These are phyloP conservation scores for Chytriomyces hyalinus DNA, from an alignment of 192 early-diverging fungal genomes.

Conservation along the genomic window DNA sequence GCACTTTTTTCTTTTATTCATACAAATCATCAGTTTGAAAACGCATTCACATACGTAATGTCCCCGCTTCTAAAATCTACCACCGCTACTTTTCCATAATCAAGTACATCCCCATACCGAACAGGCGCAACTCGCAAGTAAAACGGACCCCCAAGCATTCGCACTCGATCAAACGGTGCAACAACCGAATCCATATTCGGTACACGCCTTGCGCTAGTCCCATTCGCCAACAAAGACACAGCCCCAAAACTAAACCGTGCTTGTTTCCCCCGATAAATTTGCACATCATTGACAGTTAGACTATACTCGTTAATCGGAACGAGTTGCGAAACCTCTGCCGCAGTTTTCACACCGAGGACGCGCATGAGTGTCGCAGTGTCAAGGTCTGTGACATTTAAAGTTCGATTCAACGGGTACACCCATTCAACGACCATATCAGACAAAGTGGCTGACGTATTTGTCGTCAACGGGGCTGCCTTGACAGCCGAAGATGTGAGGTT, in stretches of 20 bases:
- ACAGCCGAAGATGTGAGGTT: neutral
- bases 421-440: neutral
- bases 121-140: slow-evolving; percentile 45
- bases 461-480: neutral
- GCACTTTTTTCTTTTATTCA: too few relatives aligned
- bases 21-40: neutral
- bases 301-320: slow-evolving; percentile 8
- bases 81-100: slow-evolving; percentile 38
- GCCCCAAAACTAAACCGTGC: neutral
- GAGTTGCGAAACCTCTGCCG: neutral
- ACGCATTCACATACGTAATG: slow-evolving; percentile 30
- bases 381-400: slow-evolving; percentile 18
- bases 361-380: neutral
- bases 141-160: neutral
- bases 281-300: slow-evolving; percentile 41
- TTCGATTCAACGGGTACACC: slow-evolving; percentile 22
- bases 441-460: too few relatives aligned
- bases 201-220: neutral
- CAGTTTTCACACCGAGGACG: neutral
- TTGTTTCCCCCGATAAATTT: slow-evolving; percentile 39
- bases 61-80: slow-evolving; percentile 26
- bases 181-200: neutral
- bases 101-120: slow-evolving; percentile 22
- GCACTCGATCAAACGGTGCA: neutral
- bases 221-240: neutral